These are phyloP conservation scores for Aspergillus cavernicola DNA, from an alignment of 495 filamentous ascomycete species.

Conservation along the genomic window DNA sequence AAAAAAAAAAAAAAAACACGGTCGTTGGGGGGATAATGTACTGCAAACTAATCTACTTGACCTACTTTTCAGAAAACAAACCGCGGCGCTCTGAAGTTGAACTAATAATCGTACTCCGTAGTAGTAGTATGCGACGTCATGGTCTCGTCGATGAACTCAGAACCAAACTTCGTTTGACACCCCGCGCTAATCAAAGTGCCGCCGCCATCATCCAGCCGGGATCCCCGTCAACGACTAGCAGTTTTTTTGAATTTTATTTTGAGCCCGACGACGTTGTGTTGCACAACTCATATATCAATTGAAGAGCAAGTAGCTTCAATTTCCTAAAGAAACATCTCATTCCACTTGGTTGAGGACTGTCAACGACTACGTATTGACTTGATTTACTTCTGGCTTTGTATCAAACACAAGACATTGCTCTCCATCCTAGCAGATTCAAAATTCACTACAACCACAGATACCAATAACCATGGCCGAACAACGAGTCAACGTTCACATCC, in stretches of 20 bases:
- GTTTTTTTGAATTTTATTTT: background rate
- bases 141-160: background rate
- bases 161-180: background rate
- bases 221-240: background rate
- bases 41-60: background rate
- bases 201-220: background rate
- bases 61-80: background rate
- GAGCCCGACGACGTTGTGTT: background rate
- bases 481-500: conserved; percentile 33
- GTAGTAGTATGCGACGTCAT: conserved; percentile 3
- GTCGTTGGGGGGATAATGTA: background rate
- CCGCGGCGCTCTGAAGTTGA: too few relatives aligned
- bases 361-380: too few relatives aligned
- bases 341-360: too few relatives aligned
- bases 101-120: too few relatives aligned
- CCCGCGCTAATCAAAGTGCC: conserved; percentile 9
- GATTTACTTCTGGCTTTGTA: too few relatives aligned
- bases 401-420: background rate
- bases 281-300: too few relatives aligned
- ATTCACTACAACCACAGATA: too few relatives aligned
- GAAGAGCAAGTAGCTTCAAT: too few relatives aligned
- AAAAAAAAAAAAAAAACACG: too few relatives aligned
- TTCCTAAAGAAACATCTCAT: too few relatives aligned
- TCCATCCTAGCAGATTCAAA: background rate
- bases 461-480: conserved; percentile 29